Conservation (phyloP, 345 rosid species). For the Erysimum cheiranthoides region DNA sequence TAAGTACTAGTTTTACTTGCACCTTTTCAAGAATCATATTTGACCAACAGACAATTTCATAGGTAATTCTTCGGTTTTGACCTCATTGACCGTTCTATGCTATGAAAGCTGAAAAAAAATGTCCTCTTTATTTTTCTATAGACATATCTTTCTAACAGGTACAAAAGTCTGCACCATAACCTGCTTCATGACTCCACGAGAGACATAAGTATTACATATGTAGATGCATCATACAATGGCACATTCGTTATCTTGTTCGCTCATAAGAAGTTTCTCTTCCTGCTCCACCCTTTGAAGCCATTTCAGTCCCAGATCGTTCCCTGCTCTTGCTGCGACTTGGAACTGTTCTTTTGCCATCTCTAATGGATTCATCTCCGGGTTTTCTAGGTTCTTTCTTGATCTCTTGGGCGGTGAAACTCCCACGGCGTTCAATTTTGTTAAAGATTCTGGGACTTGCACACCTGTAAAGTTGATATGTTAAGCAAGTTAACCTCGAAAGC, state of each 20-base stretch:
- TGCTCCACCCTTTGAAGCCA: conserved; percentile 86
- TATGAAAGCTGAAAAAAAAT: not conserved
- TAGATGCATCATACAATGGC: conserved; percentile 20
- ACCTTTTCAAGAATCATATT: too few species aligned
- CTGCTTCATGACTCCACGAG: not conserved
- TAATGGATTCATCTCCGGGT: conserved; percentile 46
- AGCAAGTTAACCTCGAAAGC: not conserved
- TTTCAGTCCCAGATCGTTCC: conserved; percentile 73
- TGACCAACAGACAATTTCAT: too few species aligned
- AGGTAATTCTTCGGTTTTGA: too few species aligned
- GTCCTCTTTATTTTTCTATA: not conserved
- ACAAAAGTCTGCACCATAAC: not conserved
- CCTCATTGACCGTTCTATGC: not conserved
- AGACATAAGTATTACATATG: not conserved
- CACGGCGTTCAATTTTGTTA: conserved; percentile 50
- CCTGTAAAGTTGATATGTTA: conserved; percentile 50
- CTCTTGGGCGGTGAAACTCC: conserved; percentile 53
- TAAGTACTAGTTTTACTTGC: too few species aligned
- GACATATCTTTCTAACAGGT: conserved; percentile 2
- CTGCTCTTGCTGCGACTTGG: conserved; percentile 74
- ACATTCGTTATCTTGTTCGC: conserved; percentile 43
- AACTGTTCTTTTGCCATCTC: conserved; percentile 82
- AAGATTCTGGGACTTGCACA: conserved; percentile 70
- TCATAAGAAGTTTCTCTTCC: conserved; percentile 65
- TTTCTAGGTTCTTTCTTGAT: conserved; percentile 46